These are phyloP conservation scores for Ascochyta viciae-villosae DNA, from an alignment of 2,329 filamentous ascomycete genomes.

Conservation along the genomic window DNA sequence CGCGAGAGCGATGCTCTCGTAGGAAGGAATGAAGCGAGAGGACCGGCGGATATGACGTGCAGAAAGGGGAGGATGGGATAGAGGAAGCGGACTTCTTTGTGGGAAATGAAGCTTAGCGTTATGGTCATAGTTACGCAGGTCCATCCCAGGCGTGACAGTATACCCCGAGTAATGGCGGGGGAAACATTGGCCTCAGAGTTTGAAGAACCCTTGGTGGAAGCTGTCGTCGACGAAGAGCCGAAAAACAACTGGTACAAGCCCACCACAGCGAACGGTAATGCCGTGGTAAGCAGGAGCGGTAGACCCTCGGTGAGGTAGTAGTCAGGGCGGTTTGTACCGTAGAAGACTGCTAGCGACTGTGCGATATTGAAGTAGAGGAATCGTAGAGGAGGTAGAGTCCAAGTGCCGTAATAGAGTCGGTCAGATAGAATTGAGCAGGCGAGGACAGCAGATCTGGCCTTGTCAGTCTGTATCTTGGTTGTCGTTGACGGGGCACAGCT, in stretches of 20 bases:
- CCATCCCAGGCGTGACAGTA: conserved; percentile 42
- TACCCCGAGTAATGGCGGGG: conserved; percentile 14
- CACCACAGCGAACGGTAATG: conserved; percentile 75
- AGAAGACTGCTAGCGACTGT: conserved; percentile 88
- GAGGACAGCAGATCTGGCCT: conserved; percentile 63
- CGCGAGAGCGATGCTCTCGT: conserved; percentile 45
- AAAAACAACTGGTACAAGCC: conserved; percentile 63
- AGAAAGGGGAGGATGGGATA: conserved; percentile 90
- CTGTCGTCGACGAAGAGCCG: not conserved
- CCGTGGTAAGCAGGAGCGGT: conserved; percentile 83
- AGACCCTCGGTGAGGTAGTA: conserved; percentile 93
- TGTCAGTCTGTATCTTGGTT: conserved; percentile 24
- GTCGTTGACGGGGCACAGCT: not conserved
- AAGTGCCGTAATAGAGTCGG: conserved; percentile 79
- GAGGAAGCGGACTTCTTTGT: conserved; percentile 98
- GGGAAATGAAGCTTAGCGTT: conserved; percentile 78
- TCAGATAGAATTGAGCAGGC: conserved; percentile 72
- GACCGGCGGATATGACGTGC: conserved; percentile 77
- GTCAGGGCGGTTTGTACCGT: conserved; percentile 87
- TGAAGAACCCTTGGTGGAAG: not conserved
- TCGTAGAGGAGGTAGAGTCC: conserved; percentile 86
- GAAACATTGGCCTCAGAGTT: not conserved
- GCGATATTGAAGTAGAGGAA: conserved; percentile 92
- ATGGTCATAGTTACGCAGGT: conserved; percentile 66
- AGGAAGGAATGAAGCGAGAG: conserved; percentile 70